phyloP scores from a whole-genome alignment of 2,329 filamentous ascomycete species.

The Davidsoniella virescens region DNA sequence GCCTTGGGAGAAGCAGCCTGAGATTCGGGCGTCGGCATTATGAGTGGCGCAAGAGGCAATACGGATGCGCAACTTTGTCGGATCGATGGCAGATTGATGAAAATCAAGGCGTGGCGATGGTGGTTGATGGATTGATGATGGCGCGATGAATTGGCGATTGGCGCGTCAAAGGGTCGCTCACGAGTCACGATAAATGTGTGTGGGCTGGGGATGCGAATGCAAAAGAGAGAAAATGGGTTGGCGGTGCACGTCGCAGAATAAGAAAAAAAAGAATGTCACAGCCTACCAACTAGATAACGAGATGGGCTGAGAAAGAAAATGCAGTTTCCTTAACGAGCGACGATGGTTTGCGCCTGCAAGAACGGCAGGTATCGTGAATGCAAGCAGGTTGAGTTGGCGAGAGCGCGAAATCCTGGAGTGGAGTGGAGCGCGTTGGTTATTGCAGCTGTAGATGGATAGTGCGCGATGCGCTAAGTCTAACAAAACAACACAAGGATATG shows the following conservation, averaged over 20 bases:
- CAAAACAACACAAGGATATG: neutral
- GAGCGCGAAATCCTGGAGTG: neutral
- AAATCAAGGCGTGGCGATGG: neutral
- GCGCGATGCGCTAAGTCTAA: neutral
- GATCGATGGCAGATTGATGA: slow-evolving; percentile 1
- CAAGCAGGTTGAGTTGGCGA: no score
- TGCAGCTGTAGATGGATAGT: neutral
- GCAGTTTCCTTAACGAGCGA: no score
- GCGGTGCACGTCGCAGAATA: neutral
- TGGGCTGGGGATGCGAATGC: neutral
- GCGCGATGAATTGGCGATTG: neutral
- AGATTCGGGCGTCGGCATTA: slow-evolving; percentile 11
- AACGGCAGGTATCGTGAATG: no score
- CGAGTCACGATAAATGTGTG: neutral
- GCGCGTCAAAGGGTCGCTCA: neutral
- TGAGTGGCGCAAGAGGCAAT: no score
- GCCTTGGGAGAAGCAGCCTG: slow-evolving; percentile 1
- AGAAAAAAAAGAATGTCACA: neutral
- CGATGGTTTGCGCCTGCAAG: no score
- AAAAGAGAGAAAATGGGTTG: neutral
- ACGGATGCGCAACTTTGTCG: no score
- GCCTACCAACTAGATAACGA: no score
- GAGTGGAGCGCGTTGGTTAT: neutral
- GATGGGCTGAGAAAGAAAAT: no score
- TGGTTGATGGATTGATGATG: neutral